Percentiles rank a stretch among this genome's conserved stretches.
Evolutionary conservation across 208 protist species (phyloP).

Genomic region (Crithidia thermophila): DNA sequence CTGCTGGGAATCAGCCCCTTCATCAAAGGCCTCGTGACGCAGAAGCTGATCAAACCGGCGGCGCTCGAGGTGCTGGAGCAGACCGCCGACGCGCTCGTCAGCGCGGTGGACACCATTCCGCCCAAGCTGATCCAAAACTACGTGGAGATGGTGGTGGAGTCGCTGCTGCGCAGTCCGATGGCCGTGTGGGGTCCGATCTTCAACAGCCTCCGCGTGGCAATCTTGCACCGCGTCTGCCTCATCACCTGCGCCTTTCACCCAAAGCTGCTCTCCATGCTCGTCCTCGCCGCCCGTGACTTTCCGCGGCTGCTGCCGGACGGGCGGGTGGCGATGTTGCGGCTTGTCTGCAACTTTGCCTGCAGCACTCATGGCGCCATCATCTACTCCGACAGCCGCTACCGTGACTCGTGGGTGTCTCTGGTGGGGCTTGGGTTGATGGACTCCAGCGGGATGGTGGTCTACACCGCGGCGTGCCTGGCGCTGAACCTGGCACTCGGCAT

Average conservation of each 20-base stretch:
- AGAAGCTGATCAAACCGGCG: slow-evolving; percentile 30
- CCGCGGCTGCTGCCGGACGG: slow-evolving; percentile 56
- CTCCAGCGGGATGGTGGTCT: slow-evolving; percentile 49
- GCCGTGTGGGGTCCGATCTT: slow-evolving; percentile 74
- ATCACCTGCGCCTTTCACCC: slow-evolving; percentile 51
- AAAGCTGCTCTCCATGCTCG: slow-evolving; percentile 46
- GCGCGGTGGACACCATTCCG: slow-evolving; percentile 40
- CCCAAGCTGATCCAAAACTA: slow-evolving; percentile 40
- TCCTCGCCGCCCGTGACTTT: slow-evolving; percentile 58
- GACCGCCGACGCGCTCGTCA: slow-evolving; percentile 27
- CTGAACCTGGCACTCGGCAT: slow-evolving; percentile 63
- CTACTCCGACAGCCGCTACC: slow-evolving; percentile 45
- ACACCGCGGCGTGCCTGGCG: slow-evolving; percentile 75
- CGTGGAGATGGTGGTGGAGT: slow-evolving; percentile 47
- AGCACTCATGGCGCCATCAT: slow-evolving; percentile 54
- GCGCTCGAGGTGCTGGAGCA: slow-evolving; percentile 29
- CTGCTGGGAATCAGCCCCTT: slow-evolving; percentile 53
- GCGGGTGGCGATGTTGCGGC: slow-evolving; percentile 59
- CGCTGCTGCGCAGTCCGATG: slow-evolving; percentile 44
- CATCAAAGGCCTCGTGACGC: slow-evolving; percentile 38
- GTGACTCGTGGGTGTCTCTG: slow-evolving; percentile 53
- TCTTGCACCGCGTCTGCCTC: slow-evolving; percentile 68
- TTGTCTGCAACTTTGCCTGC: slow-evolving; percentile 76
- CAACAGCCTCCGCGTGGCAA: slow-evolving; percentile 64
- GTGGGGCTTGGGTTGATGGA: slow-evolving; percentile 72